phyloP scores from a whole-genome alignment of 129 eudicot genomes.

The sunflower (Helianthus annuus) region HanXRQr2.0-SUNRISE NC_035433.2:130209257-130209756 shows the following conservation, averaged over 20 bases:
- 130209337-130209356: conserved; percentile 96
- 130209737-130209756: conserved; percentile 8
- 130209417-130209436: background rate
- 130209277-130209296: conserved; percentile 98
- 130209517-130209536: conserved; percentile 98
- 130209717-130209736: conserved; percentile 4
- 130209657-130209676: conserved; percentile 3
- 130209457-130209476: conserved; percentile 54
- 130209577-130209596: conserved; percentile 97
- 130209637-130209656: conserved; percentile 20
- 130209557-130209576: conserved; percentile 98
- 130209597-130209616: conserved; percentile 76
- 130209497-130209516: conserved; percentile 99
- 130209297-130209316: conserved; percentile 97
- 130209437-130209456: background rate
- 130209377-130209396: conserved; percentile 96
- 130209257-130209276: conserved; percentile 91
- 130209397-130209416: conserved; percentile 85
- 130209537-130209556: conserved; percentile 93
- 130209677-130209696: conserved; percentile 1
- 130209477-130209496: conserved; percentile 93
- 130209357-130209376: conserved; percentile 97
- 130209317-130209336: conserved; percentile 95
- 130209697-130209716: conserved; percentile 23
- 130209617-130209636: background rate